Evolutionary conservation across 441 rosid genomes (phyloP), one percentile per base, ranked within the genome.

Genomic region (Eutrema salsugineum): DNA sequence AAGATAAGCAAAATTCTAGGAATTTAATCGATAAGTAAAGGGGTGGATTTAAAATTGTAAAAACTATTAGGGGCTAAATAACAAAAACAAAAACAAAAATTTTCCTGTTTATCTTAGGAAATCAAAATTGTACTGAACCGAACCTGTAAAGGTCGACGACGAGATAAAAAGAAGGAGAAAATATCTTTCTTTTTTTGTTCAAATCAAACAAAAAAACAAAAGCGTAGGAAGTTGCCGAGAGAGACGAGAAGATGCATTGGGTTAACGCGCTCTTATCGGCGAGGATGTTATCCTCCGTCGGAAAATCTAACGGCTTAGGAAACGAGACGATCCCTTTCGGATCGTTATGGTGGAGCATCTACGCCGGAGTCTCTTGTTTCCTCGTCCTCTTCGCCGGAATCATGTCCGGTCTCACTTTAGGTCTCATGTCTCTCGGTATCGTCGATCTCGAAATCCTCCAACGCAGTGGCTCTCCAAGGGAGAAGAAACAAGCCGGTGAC

Each of bases 371-470:
- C 49, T 93, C 93, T 53, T 87, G 71, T 72, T 68, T 75, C 11
- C 75, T 71, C 19, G 77, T 81, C n/a, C 49, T 77, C 51, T 93
- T 94, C 84, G 97, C 97, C 16, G 96, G 98, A 1, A 86, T 93
- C 53, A 87, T 91, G 98, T 93, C 95, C 0, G 97, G 97, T n/a
- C 97, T 93, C 61, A 93, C 98, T 12, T 70, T 93, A 6, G 98
- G 97, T 3, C 79, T 93, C 51, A 93, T 93, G 98, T 93, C 98
- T 42, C 74, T 91, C 3, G 86, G 97, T 66, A 86, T 86, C 51
- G 98, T 91, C 59, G 96, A 93, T 9, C 96, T 93, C 22, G 97
- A 91, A 68, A 89, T 91, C 62, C 94, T 91, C 49, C 96, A 87
- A 71, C 89, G 92, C 4, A 91, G 93, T 67, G 98, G 98, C 43